Evolutionary conservation across 768 basidiomycete species (phyloP).

Genomic region (Podaxis sp.): DNA sequence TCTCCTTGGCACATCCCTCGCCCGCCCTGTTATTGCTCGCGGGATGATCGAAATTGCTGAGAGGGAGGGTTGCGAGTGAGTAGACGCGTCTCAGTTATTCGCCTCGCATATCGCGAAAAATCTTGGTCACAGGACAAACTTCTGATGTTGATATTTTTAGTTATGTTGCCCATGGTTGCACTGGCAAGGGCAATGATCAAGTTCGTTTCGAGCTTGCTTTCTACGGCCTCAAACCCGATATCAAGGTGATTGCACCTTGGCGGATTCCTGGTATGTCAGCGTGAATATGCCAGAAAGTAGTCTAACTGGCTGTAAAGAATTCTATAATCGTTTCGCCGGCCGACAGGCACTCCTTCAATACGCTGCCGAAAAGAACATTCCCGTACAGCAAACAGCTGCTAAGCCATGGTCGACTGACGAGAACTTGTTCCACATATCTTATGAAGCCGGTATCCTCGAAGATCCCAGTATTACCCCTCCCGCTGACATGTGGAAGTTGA

Average conservation of each 20-base stretch:
- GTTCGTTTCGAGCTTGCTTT: constrained; percentile 99
- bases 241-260: constrained; percentile 99
- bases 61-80: constrained; percentile 93
- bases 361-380: constrained; percentile 85
- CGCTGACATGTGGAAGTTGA: constrained; percentile 98
- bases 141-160: constrained; percentile 36
- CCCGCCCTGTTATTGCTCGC: constrained; percentile 97
- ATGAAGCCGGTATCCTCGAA: constrained; percentile 98
- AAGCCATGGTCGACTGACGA: constrained; percentile 99
- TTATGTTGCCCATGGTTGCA: constrained; percentile 97
- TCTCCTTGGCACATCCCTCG: constrained; percentile 95
- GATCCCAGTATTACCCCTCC: constrained; percentile 95
- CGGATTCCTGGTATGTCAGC: constrained; percentile 75
- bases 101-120: not conserved
- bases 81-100: constrained; percentile 7
- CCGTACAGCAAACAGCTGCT: constrained; percentile 90
- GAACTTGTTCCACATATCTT: constrained; percentile 99
- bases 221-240: constrained; percentile 96
- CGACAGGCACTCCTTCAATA: constrained; percentile 91
- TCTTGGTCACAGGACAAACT: not conserved
- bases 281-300: not conserved
- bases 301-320: constrained; percentile 48
- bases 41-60: constrained; percentile 97
- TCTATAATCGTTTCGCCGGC: constrained; percentile 97
- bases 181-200: constrained; percentile 99